phyloP scores from a whole-genome alignment of 192 early-diverging fungal genomes.

The Backusella mclennaniae region DNA sequence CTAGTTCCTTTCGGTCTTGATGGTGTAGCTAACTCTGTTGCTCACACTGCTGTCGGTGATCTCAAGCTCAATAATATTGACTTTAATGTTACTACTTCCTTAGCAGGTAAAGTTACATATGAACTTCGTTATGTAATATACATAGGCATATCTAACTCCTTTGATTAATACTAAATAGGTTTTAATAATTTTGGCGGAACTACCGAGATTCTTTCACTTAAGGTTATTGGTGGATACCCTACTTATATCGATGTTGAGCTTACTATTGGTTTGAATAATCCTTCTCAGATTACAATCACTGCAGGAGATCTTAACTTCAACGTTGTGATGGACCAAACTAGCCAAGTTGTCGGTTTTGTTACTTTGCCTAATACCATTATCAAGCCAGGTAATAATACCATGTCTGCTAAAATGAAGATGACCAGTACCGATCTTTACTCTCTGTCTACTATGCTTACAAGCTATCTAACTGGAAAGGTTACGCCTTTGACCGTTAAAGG shows the following conservation, averaged over 20 bases:
- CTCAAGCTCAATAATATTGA: conserved; percentile 40
- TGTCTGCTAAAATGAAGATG: conserved; percentile 42
- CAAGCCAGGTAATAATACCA: conserved; percentile 45
- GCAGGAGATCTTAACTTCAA: conserved; percentile 44
- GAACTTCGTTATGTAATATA: neutral
- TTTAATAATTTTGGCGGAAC: conserved; percentile 29
- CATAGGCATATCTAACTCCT: neutral
- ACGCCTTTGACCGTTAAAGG: conserved; percentile 43
- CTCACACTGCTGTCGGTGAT: conserved; percentile 35
- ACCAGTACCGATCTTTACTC: conserved; percentile 24
- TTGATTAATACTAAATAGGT: neutral
- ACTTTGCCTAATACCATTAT: conserved; percentile 40
- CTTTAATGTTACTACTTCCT: conserved; percentile 36
- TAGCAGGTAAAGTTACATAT: conserved; percentile 24
- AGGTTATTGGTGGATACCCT: conserved; percentile 28
- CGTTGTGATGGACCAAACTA: conserved; percentile 19
- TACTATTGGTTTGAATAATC: conserved; percentile 44
- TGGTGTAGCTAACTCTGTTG: conserved; percentile 24
- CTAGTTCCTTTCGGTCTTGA: conserved; percentile 20
- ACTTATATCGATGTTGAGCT: conserved; percentile 47
- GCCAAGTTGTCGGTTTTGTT: conserved; percentile 38
- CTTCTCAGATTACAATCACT: conserved; percentile 52
- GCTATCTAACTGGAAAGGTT: conserved; percentile 37
- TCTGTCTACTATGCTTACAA: conserved; percentile 34
- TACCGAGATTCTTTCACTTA: conserved; percentile 16